phyloP scores from a whole-genome alignment of 345 rosid genomes.

The Anacardium occidentale region DNA sequence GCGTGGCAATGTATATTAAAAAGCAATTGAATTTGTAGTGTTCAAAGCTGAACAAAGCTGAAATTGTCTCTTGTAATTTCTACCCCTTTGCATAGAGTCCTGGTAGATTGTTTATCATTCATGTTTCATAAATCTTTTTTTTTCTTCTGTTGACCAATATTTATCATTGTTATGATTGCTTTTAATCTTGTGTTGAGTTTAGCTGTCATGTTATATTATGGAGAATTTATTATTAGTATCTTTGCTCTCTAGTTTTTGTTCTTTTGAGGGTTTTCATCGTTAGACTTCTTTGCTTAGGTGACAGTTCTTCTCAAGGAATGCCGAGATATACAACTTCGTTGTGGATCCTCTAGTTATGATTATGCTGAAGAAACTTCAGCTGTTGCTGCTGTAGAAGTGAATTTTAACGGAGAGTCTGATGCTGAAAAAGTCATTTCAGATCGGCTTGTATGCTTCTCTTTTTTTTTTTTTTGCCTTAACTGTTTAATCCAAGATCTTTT shows the following conservation, averaged over 20 bases:
- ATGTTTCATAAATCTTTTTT: too few relatives aligned
- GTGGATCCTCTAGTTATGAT: conserved; percentile 59
- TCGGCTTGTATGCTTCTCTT: conserved; percentile 62
- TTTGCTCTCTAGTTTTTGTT: not conserved
- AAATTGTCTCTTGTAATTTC: too few relatives aligned
- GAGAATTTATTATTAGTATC: not conserved
- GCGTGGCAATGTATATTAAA: not conserved
- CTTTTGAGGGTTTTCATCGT: not conserved
- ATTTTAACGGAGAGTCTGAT: conserved; percentile 47
- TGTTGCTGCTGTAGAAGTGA: conserved; percentile 45
- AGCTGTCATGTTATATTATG: not conserved
- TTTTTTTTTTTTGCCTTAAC: conserved; percentile 2
- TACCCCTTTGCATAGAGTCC: too few relatives aligned
- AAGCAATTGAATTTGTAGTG: not conserved
- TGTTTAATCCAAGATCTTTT: conserved; percentile 16
- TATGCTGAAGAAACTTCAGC: conserved; percentile 37
- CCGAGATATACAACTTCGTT: conserved; percentile 84
- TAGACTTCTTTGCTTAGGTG: conserved; percentile 44
- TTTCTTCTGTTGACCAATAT: too few relatives aligned
- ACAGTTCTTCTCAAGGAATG: conserved; percentile 93
- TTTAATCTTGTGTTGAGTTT: too few relatives aligned
- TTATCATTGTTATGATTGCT: not conserved
- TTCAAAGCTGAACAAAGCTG: too few relatives aligned
- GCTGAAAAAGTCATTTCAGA: conserved; percentile 73
- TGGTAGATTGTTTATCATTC: too few relatives aligned